phyloP scores from a whole-genome alignment of 208 protist species.

The Trypanosoma grayi region DNA sequence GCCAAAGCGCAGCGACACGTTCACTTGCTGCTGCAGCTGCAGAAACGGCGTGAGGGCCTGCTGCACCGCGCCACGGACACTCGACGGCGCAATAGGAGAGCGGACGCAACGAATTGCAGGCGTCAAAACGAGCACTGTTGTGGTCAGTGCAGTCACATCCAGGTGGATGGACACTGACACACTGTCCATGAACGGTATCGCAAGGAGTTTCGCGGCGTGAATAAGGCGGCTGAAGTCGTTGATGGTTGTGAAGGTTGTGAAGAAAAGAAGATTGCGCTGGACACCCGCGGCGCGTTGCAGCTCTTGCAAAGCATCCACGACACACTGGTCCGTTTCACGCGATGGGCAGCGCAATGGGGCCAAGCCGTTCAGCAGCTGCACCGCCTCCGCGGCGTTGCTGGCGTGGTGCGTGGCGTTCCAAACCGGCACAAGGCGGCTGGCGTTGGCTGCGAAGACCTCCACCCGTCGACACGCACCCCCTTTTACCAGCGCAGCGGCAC shows the following conservation, averaged over 20 bases:
- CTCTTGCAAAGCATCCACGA: conserved; percentile 10
- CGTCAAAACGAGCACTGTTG: conserved; percentile 20
- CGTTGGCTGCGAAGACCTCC: conserved; percentile 14
- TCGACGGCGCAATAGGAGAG: conserved; percentile 34
- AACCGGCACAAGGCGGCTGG: conserved; percentile 1
- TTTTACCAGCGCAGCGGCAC: background rate
- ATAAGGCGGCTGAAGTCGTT: conserved; percentile 19
- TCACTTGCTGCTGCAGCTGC: conserved; percentile 11
- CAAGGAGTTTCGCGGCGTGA: conserved; percentile 2
- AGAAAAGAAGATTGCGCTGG: conserved; percentile 14
- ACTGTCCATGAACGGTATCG: conserved; percentile 18
- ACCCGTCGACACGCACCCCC: background rate
- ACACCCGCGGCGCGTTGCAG: background rate
- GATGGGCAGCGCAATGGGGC: conserved; percentile 16
- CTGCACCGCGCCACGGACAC: conserved; percentile 43
- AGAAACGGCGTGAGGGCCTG: conserved; percentile 20
- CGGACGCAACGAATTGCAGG: conserved; percentile 28
- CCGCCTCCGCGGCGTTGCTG: background rate
- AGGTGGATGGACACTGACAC: conserved; percentile 22
- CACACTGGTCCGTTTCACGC: conserved; percentile 18
- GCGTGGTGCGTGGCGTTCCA: conserved; percentile 1
- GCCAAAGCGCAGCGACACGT: conserved; percentile 14
- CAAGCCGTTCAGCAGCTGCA: background rate
- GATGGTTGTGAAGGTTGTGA: conserved; percentile 30
- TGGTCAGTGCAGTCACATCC: conserved; percentile 22